These are phyloP conservation scores for Colletotrichum karsti DNA, from an alignment of 2,329 filamentous ascomycete species.

Conservation along the genomic window DNA sequence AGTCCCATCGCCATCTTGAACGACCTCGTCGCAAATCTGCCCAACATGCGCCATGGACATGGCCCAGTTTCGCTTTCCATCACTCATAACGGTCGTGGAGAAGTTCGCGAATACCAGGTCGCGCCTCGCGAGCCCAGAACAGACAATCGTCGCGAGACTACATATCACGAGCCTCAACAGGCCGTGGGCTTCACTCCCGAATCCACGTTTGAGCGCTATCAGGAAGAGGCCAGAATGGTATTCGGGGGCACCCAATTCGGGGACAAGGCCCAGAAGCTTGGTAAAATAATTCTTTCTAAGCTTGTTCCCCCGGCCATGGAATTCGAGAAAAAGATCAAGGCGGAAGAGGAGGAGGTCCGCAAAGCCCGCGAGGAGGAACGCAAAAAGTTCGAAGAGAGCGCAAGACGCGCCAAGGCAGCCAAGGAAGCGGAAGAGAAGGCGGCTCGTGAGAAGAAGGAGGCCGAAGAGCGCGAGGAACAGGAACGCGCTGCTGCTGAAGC, in stretches of 20 bases:
- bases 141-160: slow-evolving; percentile 57
- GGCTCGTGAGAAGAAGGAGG: slow-evolving; percentile 73
- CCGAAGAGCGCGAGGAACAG: slow-evolving; percentile 71
- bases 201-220: slow-evolving; percentile 81
- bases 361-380: slow-evolving; percentile 64
- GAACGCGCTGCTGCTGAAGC: slow-evolving; percentile 69
- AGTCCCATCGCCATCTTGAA: slow-evolving; percentile 64
- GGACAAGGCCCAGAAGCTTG: slow-evolving; percentile 75
- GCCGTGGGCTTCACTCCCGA: slow-evolving; percentile 79
- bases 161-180: slow-evolving; percentile 71
- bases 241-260: slow-evolving; percentile 71
- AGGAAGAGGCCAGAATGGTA: slow-evolving; percentile 88
- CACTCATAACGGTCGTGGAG: slow-evolving; percentile 56
- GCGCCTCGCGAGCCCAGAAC: slow-evolving; percentile 50
- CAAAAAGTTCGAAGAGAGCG: slow-evolving; percentile 71
- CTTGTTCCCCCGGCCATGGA: slow-evolving; percentile 88
- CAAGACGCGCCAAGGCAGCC: slow-evolving; percentile 72
- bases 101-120: slow-evolving; percentile 61
- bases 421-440: slow-evolving; percentile 76
- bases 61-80: slow-evolving; percentile 69
- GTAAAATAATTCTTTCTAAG: slow-evolving; percentile 73
- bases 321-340: slow-evolving; percentile 76
- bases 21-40: slow-evolving; percentile 64
- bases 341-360: slow-evolving; percentile 60
- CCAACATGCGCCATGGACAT: slow-evolving; percentile 55